Base-by-base conservation (phyloP, 2,329 filamentous ascomycete species). In the Elsinoe ampelina region DNA sequence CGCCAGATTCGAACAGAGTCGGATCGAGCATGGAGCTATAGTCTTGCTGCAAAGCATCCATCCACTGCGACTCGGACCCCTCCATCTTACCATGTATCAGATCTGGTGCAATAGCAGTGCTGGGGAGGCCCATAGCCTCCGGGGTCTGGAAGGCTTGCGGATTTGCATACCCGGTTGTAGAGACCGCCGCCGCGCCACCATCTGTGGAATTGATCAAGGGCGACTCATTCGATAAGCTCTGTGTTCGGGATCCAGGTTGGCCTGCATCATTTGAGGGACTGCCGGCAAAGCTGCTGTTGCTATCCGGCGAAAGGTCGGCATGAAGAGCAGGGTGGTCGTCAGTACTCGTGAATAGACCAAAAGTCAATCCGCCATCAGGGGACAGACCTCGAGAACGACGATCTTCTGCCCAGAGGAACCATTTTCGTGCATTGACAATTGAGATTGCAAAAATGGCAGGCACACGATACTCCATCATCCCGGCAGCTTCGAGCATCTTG, bases 1-100 rank as follows among this genome's bases (percentile, higher is more conserved):
- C 42, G 4, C 32, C 39, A 5, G 41, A 5, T 26, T 56, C 54
- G 19, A 45, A 56, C 13, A 56, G 26, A 15, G 54, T 26, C 8
- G 54, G 54, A 45, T 56, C 54, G n/a, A 56, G 54, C 32, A 56
- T 48, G 15, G 39, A 47, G 15, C 22, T 17, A 38, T 56, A 56
- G 41, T 56, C 54, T n/a, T 47, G 38, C 30, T 56, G 22, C n/a
- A 56, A 38, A 13, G 26, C 54, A 12, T 47, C 32, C 30, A 56
- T 47, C 54, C 54, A 56, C n/a, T 36, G 22, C 19, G 41, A 22
- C 15, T 56, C 54, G 13, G 32, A n/a, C 3, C 38, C 52, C 10
- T 30, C 36, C 38, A 55, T 42, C n/a, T 34, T 38, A 2, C 34
- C 54, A 34, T 43, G 36, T 5, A 34, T 45, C 2, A 30, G 12